These are phyloP conservation scores for Pharus latifolius DNA, from an alignment of 176 grass and related monocot genomes.

Conservation along the genomic window DNA sequence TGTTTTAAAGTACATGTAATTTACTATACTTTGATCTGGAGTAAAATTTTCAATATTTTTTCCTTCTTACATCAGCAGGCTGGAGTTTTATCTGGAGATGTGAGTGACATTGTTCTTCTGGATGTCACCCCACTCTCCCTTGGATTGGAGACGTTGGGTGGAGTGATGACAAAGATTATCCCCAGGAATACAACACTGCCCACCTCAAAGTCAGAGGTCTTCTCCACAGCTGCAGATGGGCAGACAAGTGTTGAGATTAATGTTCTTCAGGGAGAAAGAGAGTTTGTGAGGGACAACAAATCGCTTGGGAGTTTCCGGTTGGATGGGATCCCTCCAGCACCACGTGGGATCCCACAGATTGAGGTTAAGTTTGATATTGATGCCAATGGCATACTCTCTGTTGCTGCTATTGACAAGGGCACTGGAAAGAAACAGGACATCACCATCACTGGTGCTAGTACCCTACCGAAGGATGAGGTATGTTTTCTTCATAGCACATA, in stretches of 20 bases:
- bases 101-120: constrained; percentile 93
- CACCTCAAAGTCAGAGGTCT: constrained; percentile 99
- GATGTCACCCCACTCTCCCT: constrained; percentile 83
- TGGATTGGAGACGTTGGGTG: constrained; percentile 95
- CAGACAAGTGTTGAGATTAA: constrained; percentile 95
- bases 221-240: constrained; percentile 92
- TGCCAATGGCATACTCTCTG: constrained; percentile 98
- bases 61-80: constrained; percentile 38
- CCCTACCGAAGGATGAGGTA: constrained; percentile 94
- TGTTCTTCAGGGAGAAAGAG: constrained; percentile 95
- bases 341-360: constrained; percentile 90
- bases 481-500: not conserved
- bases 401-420: constrained; percentile 92
- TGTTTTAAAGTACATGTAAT: not conserved
- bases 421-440: constrained; percentile 99
- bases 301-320: constrained; percentile 88
- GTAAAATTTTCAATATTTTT: not conserved
- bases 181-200: constrained; percentile 86
- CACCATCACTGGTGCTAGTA: constrained; percentile 94
- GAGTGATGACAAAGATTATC: constrained; percentile 99
- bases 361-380: constrained; percentile 99
- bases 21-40: not conserved
- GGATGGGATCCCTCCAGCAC: constrained; percentile 93
- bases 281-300: constrained; percentile 97
- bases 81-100: constrained; percentile 85